Base-by-base conservation (phyloP, 2,329 filamentous ascomycete species). In the Cytospora leucostoma region DNA sequence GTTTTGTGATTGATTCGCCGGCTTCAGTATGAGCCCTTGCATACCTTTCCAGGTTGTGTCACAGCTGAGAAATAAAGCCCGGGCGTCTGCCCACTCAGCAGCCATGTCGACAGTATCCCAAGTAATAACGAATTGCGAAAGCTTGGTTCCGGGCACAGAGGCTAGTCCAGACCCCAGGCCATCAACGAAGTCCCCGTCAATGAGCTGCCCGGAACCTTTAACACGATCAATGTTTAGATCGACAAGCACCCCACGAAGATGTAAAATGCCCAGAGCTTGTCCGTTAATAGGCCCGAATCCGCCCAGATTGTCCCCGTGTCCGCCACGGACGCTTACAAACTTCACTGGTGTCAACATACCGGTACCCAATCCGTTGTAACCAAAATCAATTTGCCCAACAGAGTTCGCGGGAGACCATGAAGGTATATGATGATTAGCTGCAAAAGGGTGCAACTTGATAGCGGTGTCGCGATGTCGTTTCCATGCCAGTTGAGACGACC, bases 321-420 rank as follows among this genome's bases (percentile, higher is more conserved):
- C 10, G 15, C 17, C 5, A 10, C 33, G 7, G 52, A 35, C 19
- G n/a, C 17, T 19, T 7, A 11, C 2, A 35, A 38, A 10, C 19
- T 32, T 15, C 2, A 33, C 4, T 27, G 35, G 19, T 17, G 21
- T 32, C 7, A 17, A 37, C 33, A 15, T 19, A 37, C 21, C 34
- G 13, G 5, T n/a, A n/a, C n/a, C n/a, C n/a, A n/a, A n/a, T n/a
- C 11, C 10, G 49, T 27, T 10, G 51, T 21, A 7, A 6, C 6
- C n/a, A 17, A 17, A 17, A 6, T 32, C 3, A 5, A 51, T 15
- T 3, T 32, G 6, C 4, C 47, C 49, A 8, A 35, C 21, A 21
- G 11, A 40, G 34, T 19, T 40, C 4, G n/a, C 12, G 11, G 56
- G 56, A 37, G 56, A 59, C 56, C 44, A 52, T 7, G 56, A 59